Percentiles rank a stretch among this genome's conserved stretches.
These are phyloP conservation scores for Lentinus brumalis DNA, from an alignment of 768 basidiomycete species.

Conservation along the genomic window DNA sequence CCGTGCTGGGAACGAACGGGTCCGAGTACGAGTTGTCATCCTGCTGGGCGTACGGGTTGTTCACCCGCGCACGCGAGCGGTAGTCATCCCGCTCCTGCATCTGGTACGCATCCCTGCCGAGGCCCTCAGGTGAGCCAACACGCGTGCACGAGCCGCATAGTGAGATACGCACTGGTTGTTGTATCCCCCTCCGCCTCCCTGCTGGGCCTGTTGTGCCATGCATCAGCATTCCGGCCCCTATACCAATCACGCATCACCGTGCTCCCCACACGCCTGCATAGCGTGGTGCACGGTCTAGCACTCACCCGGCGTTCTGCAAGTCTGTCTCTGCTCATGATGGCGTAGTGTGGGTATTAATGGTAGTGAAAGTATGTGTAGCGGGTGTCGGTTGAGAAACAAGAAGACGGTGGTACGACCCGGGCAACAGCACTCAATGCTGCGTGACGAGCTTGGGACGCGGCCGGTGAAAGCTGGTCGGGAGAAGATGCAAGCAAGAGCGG, in stretches of 20 bases:
- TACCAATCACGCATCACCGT: background rate
- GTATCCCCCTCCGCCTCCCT: slow-evolving; percentile 48
- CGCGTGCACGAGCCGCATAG: background rate
- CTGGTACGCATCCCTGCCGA: slow-evolving; percentile 59
- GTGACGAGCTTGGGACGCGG: background rate
- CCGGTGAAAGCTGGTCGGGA: slow-evolving; percentile 5
- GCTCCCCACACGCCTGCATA: background rate
- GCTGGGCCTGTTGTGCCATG: slow-evolving; percentile 52
- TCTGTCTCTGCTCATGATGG: slow-evolving; percentile 84
- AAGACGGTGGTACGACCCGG: background rate
- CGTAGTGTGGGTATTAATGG: slow-evolving; percentile 26
- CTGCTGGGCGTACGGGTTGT: slow-evolving; percentile 70
- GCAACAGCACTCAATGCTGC: slow-evolving; percentile 28
- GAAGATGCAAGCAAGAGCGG: background rate
- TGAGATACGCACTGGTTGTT: slow-evolving; percentile 22
- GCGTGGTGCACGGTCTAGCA: background rate
- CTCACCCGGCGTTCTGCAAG: slow-evolving; percentile 83
- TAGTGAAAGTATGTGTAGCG: slow-evolving; percentile 15
- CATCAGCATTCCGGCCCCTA: background rate
- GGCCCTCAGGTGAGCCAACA: slow-evolving; percentile 2
- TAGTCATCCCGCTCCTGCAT: slow-evolving; percentile 58
- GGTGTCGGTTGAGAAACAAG: slow-evolving; percentile 12
- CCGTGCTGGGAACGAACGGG: slow-evolving; percentile 52
- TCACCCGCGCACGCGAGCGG: slow-evolving; percentile 19
- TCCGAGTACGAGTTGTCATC: slow-evolving; percentile 68